Conservation (phyloP, 768 basidiomycete genomes). For the Pleurotus salmoneostramineus region DNA sequence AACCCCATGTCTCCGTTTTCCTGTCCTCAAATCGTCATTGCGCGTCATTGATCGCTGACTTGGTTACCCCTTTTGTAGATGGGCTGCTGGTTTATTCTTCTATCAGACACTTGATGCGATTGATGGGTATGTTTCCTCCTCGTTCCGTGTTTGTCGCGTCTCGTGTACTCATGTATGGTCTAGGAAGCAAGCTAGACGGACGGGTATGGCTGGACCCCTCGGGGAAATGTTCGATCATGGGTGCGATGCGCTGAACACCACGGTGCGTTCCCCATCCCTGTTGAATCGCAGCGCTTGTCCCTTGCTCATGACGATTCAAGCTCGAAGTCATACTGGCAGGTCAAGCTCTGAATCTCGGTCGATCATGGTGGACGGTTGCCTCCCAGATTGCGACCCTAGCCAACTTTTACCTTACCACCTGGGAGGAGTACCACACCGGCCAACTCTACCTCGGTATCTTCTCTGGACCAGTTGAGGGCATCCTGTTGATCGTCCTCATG, state of each 20-base stretch:
- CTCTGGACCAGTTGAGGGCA: slow-evolving; percentile 96
- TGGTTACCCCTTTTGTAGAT: slow-evolving; percentile 39
- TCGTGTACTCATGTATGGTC: neutral
- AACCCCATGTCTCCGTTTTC: neutral
- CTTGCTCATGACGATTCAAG: slow-evolving; percentile 30
- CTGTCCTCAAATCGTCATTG: neutral
- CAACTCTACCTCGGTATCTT: slow-evolving; percentile 89
- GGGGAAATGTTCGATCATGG: slow-evolving; percentile 99
- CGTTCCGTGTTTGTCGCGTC: slow-evolving; percentile 10
- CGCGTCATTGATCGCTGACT: slow-evolving; percentile 2
- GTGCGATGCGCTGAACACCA: slow-evolving; percentile 94
- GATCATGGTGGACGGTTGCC: slow-evolving; percentile 97
- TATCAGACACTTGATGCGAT: slow-evolving; percentile 91
- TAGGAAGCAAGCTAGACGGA: slow-evolving; percentile 93
- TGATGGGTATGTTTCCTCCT: slow-evolving; percentile 60
- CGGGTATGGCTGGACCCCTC: slow-evolving; percentile 95
- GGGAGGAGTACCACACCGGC: slow-evolving; percentile 89
- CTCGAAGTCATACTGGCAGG: slow-evolving; percentile 82
- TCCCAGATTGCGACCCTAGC: slow-evolving; percentile 74
- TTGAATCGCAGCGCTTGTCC: neutral
- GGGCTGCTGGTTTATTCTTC: slow-evolving; percentile 83
- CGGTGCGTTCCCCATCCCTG: slow-evolving; percentile 40
- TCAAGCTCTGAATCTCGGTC: slow-evolving; percentile 84
- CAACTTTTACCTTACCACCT: slow-evolving; percentile 81
- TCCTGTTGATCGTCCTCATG: slow-evolving; percentile 76